Base-by-base conservation (phyloP, 257 asterid species). In the Rauvolfia tetraphylla region DNA sequence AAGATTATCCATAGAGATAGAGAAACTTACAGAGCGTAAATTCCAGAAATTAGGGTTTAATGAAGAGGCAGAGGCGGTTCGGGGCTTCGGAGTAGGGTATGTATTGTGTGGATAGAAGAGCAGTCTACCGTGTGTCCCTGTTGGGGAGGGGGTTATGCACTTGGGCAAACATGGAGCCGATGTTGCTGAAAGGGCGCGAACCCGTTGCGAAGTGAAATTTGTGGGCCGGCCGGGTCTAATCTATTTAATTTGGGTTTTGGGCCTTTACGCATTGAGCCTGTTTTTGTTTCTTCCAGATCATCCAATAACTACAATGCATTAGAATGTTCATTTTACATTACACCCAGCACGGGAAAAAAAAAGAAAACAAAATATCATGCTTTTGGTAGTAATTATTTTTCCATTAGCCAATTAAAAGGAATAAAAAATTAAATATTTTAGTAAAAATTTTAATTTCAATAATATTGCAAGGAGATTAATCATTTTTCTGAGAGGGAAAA, bases 121-220 rank as follows among this genome's bases (percentile, higher is more conserved):
- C 0, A 49, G 62, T 15, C 62, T 49, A 68, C 69, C 29, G 33
- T 27, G 61, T 6, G 78, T 23, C n/a, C n/a, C n/a, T n/a, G n/a
- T n/a, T n/a, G n/a, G 56, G 49, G 82, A 3, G 72, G 74, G 53
- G 49, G 11, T 57, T 39, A 38, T 67, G 79, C 38, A 68, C 48
- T 59, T 68, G 71, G 81, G 73, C 29, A 33, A 67, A 81, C n/a
- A 11, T 23, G 13, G 66, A 77, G 78, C 79, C 80, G 59, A 72
- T 74, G 73, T 44, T 67, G 78, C 85, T 77, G 57, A 68, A 82
- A 75, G 54, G 85, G 86, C 87, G 83, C 85, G 82, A 83, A 85
- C 89, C 87, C 87, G 90, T 78, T 61, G 36, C 39, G 73, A 36
- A 53, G 42, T 57, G 58, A 20, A 27, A 20, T 12, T n/a, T 20